Base-by-base conservation (phyloP, 2,329 filamentous ascomycete genomes). In the Ilyonectria mors-panacis region DNA sequence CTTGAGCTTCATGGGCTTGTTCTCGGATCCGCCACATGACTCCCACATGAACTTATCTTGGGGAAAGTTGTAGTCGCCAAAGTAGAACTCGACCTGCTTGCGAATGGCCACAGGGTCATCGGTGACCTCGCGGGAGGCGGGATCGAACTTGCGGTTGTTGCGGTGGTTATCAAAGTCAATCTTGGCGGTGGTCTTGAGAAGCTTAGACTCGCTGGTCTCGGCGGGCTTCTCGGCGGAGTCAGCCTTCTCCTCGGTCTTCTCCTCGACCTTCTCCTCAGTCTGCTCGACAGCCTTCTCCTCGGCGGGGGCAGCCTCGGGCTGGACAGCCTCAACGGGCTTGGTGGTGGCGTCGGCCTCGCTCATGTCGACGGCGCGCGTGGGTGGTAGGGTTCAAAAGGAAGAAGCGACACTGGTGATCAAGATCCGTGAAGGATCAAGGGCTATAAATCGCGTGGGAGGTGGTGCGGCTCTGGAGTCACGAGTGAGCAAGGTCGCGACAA, bases 1-100 rank as follows among this genome's bases (percentile, higher is more conserved):
- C 77, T 91, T 91, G 73, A 99, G 86, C 23, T 91, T 85, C 42
- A 99, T 91, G 48, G 95, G 88, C 80, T 93, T 92, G 86, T 98
- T 97, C 76, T 92, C 87, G 71, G 88, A 85, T 64, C 95, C 95
- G 44, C 91, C 92, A 62, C 94, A 93, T 76, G 91, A 86, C 70
- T 90, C 86, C 85, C 94, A 93, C 74, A 99, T 88, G 84, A 94
- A 97, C 80, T 94, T 93, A 83, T 99, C 97, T 76, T 90, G 91
- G 58, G 92, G 92, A 42, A 99, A 89, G 83, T 98, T 98, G 77
- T 92, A 93, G 81, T 97, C 93, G 76, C 93, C 93, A 83, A 98
- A 97, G 87, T 98, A 98, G 82, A 97, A 98, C 80, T 98, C 94
- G 75, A 97, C 93, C 87, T 97, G 95, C 78, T 92, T 92, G 79